A percentile compares a stretch with the other conserved stretches of the same genome.
phyloP scores from a whole-genome alignment of 73 alveolate genomes.

The Blepharisma japonicum region DNA sequence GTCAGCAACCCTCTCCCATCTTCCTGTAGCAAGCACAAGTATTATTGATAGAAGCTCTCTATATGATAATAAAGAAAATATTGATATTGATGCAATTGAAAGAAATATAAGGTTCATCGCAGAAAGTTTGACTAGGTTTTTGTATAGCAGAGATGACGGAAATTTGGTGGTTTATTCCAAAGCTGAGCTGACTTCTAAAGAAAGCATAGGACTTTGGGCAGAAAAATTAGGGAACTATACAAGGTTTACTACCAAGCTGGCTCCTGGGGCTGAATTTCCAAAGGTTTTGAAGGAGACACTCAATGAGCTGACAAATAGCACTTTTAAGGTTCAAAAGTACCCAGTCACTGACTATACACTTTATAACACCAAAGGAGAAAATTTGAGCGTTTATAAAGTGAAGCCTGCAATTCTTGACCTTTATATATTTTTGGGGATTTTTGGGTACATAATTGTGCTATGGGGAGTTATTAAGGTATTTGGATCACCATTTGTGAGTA shows the following conservation, averaged over 20 bases:
- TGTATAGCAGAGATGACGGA: not conserved
- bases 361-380: constrained; percentile 3
- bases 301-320: not conserved
- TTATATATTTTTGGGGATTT: constrained; percentile 14
- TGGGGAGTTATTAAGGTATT: constrained; percentile 15
- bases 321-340: constrained; percentile 1
- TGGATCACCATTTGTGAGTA: not conserved
- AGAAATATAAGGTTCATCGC: constrained; percentile 61
- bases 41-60: constrained; percentile 51
- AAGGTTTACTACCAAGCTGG: not conserved
- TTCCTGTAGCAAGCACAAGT: constrained; percentile 41
- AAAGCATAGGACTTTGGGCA: not conserved
- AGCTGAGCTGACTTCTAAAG: not conserved
- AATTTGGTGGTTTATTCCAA: not conserved
- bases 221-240: not conserved
- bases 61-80: constrained; percentile 40
- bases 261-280: constrained; percentile 13
- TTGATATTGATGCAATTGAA: constrained; percentile 43
- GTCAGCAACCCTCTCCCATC: constrained; percentile 55
- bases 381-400: constrained; percentile 18
- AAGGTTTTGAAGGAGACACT: not conserved
- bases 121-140: constrained; percentile 51
- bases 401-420: constrained; percentile 33
- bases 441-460: constrained; percentile 26
- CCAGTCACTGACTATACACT: constrained; percentile 16